Evolutionary conservation across 768 basidiomycete species (phyloP), one percentile per base, ranked within the genome.

Genomic region (Rhizopogon vulgaris): DNA sequence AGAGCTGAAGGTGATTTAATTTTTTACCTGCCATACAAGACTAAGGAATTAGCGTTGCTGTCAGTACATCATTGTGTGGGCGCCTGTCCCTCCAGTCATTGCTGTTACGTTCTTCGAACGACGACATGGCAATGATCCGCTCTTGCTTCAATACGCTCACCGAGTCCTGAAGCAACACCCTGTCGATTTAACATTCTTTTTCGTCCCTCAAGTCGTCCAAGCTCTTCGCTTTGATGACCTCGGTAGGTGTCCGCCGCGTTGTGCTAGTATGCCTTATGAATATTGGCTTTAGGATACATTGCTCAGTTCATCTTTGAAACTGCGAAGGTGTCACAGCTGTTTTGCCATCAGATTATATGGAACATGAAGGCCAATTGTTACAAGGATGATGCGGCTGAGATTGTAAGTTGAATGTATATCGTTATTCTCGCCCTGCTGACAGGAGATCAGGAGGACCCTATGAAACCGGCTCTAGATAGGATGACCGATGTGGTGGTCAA

Each of bases 291-390:
- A 94, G 95, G 91, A 15, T 98, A 98, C 69, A 92, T 98, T 27
- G 82, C 87, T 52, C 83, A 85, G 18, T 99, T 97, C 77, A 91
- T 98, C 59, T 93, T 94, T 58, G 94, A 98, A 72, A 96, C 94
- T 0, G 87, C 95, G 6, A 95, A 91, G 71, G 92, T 98, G 48
- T 98, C 95, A 2, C 94, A 95, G 65, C 70, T 93, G 22, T 99
- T 99, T 73, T 99, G 96, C 64, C 96, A 99, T 65, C 96, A 99
- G 72, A 98, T 98, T 57, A 91, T 99, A 56, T 99, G 96, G 96
- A 99, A 98, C 67, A 98, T 98, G 96, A 95, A 95, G 62, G 96
- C 96, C 4, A 99, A 99, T 62, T 93, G 90, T 56, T 96, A 84
- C 67, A 91, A 88, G 60, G 95, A 94, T 60, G 96, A 98, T 61